Conservation (phyloP, 2,329 filamentous ascomycete species). For the Venturia asperata region DNA sequence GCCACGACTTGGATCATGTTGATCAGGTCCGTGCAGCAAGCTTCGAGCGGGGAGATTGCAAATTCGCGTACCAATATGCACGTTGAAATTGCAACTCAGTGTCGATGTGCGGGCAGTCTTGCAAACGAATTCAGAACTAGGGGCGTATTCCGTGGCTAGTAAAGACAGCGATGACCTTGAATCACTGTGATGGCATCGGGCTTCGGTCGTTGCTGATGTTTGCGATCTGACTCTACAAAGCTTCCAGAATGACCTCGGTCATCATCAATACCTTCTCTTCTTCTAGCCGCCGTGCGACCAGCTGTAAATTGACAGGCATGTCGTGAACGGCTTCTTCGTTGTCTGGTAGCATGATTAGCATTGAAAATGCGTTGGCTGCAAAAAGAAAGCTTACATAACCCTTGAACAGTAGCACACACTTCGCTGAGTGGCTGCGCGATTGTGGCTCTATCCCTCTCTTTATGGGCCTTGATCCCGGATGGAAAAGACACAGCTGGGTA, state of each 20-base stretch:
- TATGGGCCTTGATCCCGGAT: slow-evolving; percentile 34
- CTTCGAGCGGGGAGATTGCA: not conserved
- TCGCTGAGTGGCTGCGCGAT: slow-evolving; percentile 29
- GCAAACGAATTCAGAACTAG: not conserved
- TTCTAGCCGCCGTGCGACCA: slow-evolving; percentile 35
- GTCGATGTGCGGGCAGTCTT: no score
- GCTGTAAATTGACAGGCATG: slow-evolving; percentile 38
- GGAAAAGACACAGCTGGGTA: slow-evolving; percentile 42
- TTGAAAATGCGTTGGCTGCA: not conserved
- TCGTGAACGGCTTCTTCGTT: slow-evolving; percentile 35
- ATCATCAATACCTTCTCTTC: slow-evolving; percentile 39
- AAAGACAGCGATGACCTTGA: not conserved
- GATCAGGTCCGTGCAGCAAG: not conserved
- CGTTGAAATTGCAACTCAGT: not conserved
- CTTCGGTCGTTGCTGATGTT: not conserved
- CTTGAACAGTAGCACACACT: slow-evolving; percentile 34
- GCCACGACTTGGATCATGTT: no score
- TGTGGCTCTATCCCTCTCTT: slow-evolving; percentile 30
- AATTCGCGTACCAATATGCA: not conserved
- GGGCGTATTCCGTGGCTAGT: not conserved
- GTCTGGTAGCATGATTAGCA: slow-evolving; percentile 26
- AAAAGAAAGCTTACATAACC: slow-evolving; percentile 33
- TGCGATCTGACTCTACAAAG: slow-evolving; percentile 20
- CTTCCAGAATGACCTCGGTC: slow-evolving; percentile 32
- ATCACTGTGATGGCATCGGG: not conserved